Evolutionary conservation across 2,329 filamentous ascomycete genomes (phyloP).

Genomic region (Periconia digitata): DNA sequence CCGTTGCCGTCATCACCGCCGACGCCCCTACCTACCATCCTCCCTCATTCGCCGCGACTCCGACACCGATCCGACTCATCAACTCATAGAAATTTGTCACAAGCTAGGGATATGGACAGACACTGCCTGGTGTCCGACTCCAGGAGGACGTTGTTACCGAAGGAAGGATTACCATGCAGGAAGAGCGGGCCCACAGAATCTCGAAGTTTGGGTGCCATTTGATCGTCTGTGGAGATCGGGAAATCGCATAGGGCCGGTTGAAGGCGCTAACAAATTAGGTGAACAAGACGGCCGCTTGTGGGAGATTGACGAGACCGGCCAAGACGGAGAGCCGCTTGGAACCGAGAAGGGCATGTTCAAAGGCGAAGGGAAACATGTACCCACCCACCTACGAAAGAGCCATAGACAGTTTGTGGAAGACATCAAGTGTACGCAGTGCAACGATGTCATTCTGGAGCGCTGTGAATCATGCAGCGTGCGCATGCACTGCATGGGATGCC

Average conservation of each 20-base stretch:
- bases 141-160: conserved; percentile 58
- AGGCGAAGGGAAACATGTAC: conserved; percentile 57
- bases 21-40: conserved; percentile 60
- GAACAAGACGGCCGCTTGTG: conserved; percentile 55
- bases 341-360: conserved; percentile 47
- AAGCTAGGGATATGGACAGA: conserved; percentile 63
- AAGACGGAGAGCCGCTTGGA: conserved; percentile 58
- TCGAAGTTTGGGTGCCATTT: conserved; percentile 65
- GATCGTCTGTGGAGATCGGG: conserved; percentile 61
- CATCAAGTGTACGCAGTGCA: conserved; percentile 57
- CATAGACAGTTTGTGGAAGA: conserved; percentile 56
- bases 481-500: conserved; percentile 64
- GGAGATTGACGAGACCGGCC: conserved; percentile 58
- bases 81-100: conserved; percentile 61
- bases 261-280: conserved; percentile 31
- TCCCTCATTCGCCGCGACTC: conserved; percentile 59
- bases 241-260: conserved; percentile 57
- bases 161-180: conserved; percentile 60
- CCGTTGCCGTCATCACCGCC: conserved; percentile 63
- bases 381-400: conserved; percentile 56
- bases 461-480: conserved; percentile 63
- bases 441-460: conserved; percentile 55
- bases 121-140: conserved; percentile 63
- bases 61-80: conserved; percentile 62
- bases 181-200: conserved; percentile 56